Evolutionary conservation across 164 flowering plant species (phyloP).

Genomic region (Amborella trichopoda): DNA sequence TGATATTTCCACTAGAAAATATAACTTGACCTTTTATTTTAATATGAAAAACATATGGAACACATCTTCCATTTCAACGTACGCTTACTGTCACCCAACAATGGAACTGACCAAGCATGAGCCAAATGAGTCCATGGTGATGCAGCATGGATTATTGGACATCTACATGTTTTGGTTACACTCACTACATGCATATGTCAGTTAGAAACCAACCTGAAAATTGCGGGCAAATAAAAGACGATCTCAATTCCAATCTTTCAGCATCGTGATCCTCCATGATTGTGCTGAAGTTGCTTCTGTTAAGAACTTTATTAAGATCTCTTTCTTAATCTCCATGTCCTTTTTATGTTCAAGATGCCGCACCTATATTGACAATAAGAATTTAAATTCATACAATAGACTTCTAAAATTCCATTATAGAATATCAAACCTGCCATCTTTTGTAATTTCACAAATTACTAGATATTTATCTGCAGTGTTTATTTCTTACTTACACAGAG

Average conservation of each 20-base stretch:
- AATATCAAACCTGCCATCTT: neutral
- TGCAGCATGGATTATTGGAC: too few relatives aligned
- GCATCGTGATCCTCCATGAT: slow-evolving; percentile 58
- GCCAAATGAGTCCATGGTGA: too few relatives aligned
- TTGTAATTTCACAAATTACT: neutral
- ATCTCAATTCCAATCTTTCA: slow-evolving; percentile 24
- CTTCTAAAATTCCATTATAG: neutral
- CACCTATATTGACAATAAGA: slow-evolving; percentile 47
- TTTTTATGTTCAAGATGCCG: slow-evolving; percentile 87
- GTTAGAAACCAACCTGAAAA: too few relatives aligned
- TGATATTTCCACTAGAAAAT: too few relatives aligned
- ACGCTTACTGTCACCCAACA: too few relatives aligned
- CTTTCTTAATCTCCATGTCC: slow-evolving; percentile 68
- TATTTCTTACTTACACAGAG: neutral
- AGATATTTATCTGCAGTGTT: neutral
- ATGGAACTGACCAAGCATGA: too few relatives aligned
- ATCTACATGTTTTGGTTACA: too few relatives aligned
- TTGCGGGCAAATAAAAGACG: too few relatives aligned
- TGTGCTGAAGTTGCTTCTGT: slow-evolving; percentile 51
- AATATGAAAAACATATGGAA: too few relatives aligned
- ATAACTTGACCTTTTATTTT: too few relatives aligned
- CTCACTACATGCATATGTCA: too few relatives aligned
- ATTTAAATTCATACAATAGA: neutral
- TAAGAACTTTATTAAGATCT: slow-evolving; percentile 52
- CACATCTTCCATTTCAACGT: too few relatives aligned